Evolutionary conservation across 257 asterid genomes (phyloP), one percentile per base, ranked within the genome.

Genomic region (Lithospermum erythrorhizon): DNA sequence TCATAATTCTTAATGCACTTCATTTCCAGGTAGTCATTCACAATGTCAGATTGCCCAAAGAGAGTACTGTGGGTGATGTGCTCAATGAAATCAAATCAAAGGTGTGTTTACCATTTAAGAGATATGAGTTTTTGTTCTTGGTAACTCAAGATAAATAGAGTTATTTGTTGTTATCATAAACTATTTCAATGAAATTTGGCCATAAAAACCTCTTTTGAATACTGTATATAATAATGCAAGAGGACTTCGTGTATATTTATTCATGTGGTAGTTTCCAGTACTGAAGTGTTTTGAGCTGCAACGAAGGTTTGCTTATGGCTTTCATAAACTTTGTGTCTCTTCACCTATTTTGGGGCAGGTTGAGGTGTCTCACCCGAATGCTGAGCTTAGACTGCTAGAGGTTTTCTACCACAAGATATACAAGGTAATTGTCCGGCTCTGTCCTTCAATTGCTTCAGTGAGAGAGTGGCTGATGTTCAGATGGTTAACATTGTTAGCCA

Each of bases 11-110:
- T 56, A 56, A 56, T 23, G 62, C 61, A 25, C 51, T 70, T 48
- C 52, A 10, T 72, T 32, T 66, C 70, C 95, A 93, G 99, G 94
- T 90, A 53, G 66, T 75, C 61, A 76, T 89, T 68, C 86, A 84
- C 72, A 93, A 93, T 77, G 83, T 89, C 71, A 84, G 97, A 72
- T 76, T 89, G 66, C 97, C 94, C 58, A 93, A 83, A 73, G 97
- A 78, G 81, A 86, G 99, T 76, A 86, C 87, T 25, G 97, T 93
- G 56, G 97, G 87, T 48, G 99, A 93, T 78, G 99, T 93, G 68
- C 99, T 93, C 66, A 79, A 84, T 64, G 99, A 93, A 67, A 86
- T 93, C 59, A 93, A 89, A 81, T 77, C 90, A 62, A 89, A 93
- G 99, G 98, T 86, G 62, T 58, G 76, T 47, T 59, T 14, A 41